Evolutionary conservation across 805 yeast species (phyloP).

Genomic region (Candida ulmi): DNA sequence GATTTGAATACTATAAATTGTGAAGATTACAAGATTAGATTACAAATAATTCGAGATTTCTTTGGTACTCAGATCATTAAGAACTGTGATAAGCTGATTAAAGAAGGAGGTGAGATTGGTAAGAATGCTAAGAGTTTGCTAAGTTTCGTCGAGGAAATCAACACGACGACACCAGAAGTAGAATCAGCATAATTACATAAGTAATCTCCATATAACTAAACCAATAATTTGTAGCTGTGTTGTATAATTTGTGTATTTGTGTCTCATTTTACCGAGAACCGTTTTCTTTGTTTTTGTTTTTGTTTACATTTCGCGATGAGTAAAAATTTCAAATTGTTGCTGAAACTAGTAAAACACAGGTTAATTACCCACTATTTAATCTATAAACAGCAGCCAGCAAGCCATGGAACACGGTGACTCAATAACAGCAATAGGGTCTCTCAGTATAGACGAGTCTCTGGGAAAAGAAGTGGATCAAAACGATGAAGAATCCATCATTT

Average conservation of each 20-base stretch:
- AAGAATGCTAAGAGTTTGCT: conserved; percentile 34
- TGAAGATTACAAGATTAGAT: conserved; percentile 56
- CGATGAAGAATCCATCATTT: neutral
- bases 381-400: no score
- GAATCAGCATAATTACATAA: no score
- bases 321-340: no score
- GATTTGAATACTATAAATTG: conserved; percentile 44
- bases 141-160: conserved; percentile 7
- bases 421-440: neutral
- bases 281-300: no score
- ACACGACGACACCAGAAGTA: neutral
- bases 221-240: no score
- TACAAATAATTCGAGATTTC: conserved; percentile 46
- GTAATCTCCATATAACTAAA: no score
- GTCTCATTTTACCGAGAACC: no score
- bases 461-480: neutral
- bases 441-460: neutral
- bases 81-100: conserved; percentile 45
- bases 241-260: no score
- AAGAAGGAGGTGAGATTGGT: conserved; percentile 74
- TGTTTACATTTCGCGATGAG: no score
- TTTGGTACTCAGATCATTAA: conserved; percentile 42
- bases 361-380: no score
- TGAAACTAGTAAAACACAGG: no score
- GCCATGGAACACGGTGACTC: neutral